Percentiles rank a stretch among this genome's conserved stretches.
Evolutionary conservation across 192 early-diverging fungal genomes (phyloP).

Genomic region (Coemansia javaensis): DNA sequence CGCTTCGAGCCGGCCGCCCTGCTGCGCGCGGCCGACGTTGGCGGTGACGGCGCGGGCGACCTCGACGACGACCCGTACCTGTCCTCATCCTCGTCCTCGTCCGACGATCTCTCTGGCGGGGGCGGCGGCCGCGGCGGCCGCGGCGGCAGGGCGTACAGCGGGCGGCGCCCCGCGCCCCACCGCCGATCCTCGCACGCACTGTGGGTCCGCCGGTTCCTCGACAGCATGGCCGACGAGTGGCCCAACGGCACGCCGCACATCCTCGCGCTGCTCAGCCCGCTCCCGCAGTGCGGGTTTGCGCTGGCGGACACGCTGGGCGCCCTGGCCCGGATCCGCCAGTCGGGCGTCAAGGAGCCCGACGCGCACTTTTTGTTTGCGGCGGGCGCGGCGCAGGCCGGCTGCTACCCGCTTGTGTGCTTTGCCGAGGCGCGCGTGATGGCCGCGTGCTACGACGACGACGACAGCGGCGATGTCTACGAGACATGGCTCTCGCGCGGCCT

Average conservation of each 20-base stretch:
- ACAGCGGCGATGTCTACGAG: conserved; percentile 29
- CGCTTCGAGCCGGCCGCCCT: conserved; percentile 15
- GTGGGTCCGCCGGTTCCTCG: conserved; percentile 25
- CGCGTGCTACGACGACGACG: conserved; percentile 19
- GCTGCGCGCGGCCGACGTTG: conserved; percentile 3
- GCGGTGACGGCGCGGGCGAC: background rate
- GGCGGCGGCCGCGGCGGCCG: too few species aligned
- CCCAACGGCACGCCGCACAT: conserved; percentile 33
- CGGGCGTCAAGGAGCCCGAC: conserved; percentile 29
- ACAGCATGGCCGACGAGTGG: conserved; percentile 19
- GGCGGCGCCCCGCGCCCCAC: too few species aligned
- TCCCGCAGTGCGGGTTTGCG: conserved; percentile 36
- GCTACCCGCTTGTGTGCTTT: conserved; percentile 41
- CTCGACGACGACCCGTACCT: conserved; percentile 17
- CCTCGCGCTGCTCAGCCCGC: conserved; percentile 34
- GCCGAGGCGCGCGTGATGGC: conserved; percentile 22
- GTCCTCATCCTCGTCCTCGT: conserved; percentile 38
- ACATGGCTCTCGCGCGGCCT: conserved; percentile 27
- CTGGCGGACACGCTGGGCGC: conserved; percentile 17
- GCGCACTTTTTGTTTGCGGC: conserved; percentile 38
- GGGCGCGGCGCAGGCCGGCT: conserved; percentile 29
- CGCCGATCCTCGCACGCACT: too few species aligned
- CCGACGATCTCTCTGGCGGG: conserved; percentile 30
- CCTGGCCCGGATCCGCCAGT: conserved; percentile 19
- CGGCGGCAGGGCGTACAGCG: too few species aligned